Evolutionary conservation across 2,329 filamentous ascomycete genomes (phyloP), one percentile per base, ranked within the genome.

Genomic region (Ascomycota sp.): DNA sequence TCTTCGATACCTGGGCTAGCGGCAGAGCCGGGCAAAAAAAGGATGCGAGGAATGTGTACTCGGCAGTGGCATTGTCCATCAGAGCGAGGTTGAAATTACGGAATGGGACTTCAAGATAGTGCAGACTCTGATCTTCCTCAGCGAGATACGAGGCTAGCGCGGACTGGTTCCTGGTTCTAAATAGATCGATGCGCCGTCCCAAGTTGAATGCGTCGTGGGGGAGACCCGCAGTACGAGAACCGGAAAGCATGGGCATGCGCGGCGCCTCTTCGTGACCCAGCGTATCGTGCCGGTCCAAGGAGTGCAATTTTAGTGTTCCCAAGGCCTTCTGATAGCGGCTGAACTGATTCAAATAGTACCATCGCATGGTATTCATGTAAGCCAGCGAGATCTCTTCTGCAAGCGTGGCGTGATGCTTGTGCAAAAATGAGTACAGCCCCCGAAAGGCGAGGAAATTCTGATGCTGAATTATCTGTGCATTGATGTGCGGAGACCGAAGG

Each of bases 321-420:
- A 98, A 62, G 0, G 89, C 75, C 44, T 75, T 73, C 41, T 78
- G 72, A 52, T 98, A 98, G 27, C 86, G 74, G 4, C 70, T 73
- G 49, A 98, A 98, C 51, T 93, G 81, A 42, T 78, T 89, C 35
- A 77, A 58, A 50, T 95, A 95, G 49, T 98, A 98, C 89, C 89
- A 98, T 35, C 83, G 72, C 82, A 98, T 98, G 0, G 91, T 98
- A 51, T 93, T 92, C 58, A 91, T 76, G 47, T 98, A 98, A 4
- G 91, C 89, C 50, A 82, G 77, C 7, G 74, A 74, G 41, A 98
- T 92, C 53, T 98, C 81, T 35, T 84, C 76, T 7, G 81, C 82
- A 6, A 98, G 68, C n/a, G 70, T 64, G 1, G 77, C 61, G 45
- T 95, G 83, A 42, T 86, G 77, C 43, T 70, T 74, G 38, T 81